Conservation (phyloP, 305 asterid genomes). For the Fraxinus dipetala region DNA sequence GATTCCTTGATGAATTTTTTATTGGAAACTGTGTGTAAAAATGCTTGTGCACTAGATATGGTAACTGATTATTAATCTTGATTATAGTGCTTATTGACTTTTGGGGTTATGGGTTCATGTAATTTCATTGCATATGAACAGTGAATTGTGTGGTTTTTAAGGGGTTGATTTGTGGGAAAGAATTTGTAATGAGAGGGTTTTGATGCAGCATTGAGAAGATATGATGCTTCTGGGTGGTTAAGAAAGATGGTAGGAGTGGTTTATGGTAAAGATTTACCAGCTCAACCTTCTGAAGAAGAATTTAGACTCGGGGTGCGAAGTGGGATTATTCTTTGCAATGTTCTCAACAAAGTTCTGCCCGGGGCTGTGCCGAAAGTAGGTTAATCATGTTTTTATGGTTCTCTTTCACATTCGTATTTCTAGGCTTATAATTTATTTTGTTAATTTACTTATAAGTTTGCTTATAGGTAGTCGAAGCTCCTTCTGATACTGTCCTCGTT, state of each 20-base stretch:
- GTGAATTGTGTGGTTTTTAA: slow-evolving; percentile 4
- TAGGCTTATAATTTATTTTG: not conserved
- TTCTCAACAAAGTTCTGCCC: slow-evolving; percentile 74
- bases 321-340: slow-evolving; percentile 93
- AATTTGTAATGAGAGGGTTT: slow-evolving; percentile 15
- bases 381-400: not conserved
- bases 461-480: slow-evolving; percentile 80
- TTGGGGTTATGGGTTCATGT: not conserved
- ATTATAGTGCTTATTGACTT: not conserved
- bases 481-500: slow-evolving; percentile 51
- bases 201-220: slow-evolving; percentile 78
- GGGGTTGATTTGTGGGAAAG: not conserved
- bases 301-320: slow-evolving; percentile 76
- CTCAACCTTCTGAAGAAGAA: slow-evolving; percentile 86
- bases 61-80: not conserved
- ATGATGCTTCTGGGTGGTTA: slow-evolving; percentile 84
- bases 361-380: slow-evolving; percentile 81
- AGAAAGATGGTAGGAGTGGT: slow-evolving; percentile 83
- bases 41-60: not conserved
- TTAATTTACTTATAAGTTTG: slow-evolving; percentile 25
- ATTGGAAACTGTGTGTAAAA: slow-evolving; percentile 8
- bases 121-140: not conserved
- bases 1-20: not conserved
- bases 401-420: slow-evolving; percentile 5
- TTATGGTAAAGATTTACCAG: slow-evolving; percentile 75